Percentiles rank a stretch among this genome's conserved stretches.
phyloP scores from a whole-genome alignment of 768 basidiomycete species.

The Amanita fuliginea region DNA sequence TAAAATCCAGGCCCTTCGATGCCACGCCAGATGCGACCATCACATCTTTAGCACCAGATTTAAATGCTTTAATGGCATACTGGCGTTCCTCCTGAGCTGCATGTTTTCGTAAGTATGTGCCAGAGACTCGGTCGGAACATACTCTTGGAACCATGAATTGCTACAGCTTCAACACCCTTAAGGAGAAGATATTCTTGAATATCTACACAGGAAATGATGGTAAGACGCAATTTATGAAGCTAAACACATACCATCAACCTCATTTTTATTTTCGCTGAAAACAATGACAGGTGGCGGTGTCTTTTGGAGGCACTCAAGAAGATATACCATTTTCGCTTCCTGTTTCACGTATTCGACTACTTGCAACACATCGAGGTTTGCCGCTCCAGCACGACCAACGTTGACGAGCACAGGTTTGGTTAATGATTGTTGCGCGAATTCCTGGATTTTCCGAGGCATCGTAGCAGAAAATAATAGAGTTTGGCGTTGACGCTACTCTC shows the following conservation, averaged over 20 bases:
- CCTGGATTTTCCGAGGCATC: slow-evolving; percentile 98
- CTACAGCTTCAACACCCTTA: slow-evolving; percentile 97
- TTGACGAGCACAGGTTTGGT: slow-evolving; percentile 93
- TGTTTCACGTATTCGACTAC: slow-evolving; percentile 99
- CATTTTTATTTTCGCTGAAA: slow-evolving; percentile 99
- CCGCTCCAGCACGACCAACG: slow-evolving; percentile 95
- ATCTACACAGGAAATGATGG: slow-evolving; percentile 36
- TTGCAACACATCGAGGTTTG: slow-evolving; percentile 91
- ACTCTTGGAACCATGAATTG: slow-evolving; percentile 98
- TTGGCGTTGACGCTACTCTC: slow-evolving; percentile 80
- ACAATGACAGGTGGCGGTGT: slow-evolving; percentile 97
- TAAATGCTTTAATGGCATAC: slow-evolving; percentile 98
- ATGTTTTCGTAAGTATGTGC: slow-evolving; percentile 1
- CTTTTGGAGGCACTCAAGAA: slow-evolving; percentile 95
- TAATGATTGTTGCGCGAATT: slow-evolving; percentile 95
- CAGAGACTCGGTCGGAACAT: slow-evolving; percentile 15
- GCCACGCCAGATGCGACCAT: slow-evolving; percentile 99
- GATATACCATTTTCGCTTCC: slow-evolving; percentile 99
- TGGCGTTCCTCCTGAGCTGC: slow-evolving; percentile 97
- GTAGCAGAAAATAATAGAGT: slow-evolving; percentile 97
- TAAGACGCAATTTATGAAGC: slow-evolving; percentile 1
- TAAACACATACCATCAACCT: slow-evolving; percentile 78
- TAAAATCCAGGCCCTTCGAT: slow-evolving; percentile 97
- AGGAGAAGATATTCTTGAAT: slow-evolving; percentile 96
- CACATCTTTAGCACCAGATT: slow-evolving; percentile 94